Base-by-base conservation (phyloP, 163 green algal genomes). In the Dunaliella salina region DNA sequence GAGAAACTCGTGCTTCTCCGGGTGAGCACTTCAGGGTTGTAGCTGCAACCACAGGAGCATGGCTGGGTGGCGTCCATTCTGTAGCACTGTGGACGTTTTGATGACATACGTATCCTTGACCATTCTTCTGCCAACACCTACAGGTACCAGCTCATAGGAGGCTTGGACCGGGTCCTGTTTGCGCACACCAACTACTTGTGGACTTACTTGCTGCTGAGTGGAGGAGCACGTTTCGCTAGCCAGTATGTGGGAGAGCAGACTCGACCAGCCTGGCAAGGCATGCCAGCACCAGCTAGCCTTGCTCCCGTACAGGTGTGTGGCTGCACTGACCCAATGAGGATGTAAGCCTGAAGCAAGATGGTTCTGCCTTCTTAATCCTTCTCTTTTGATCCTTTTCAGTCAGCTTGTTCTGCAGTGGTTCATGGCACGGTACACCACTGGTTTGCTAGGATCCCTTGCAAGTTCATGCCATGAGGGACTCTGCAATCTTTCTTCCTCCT, bases 161-260 rank as follows among this genome's bases (percentile, higher is more conserved):
- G 96, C 57, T 90, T 98, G 33, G 96, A 99, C 90, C 91, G 94
- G 69, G 96, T 94, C 89, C 87, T 98, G 67, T 97, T 97, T 85
- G 93, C 93, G 50, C 94, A 95, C 88, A 91, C 86, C 86, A 95
- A 92, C 85, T 93, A 88, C 88, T 46, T 94, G 83, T 94, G 89
- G 91, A 93, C 88, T 0, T 95, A 95, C 87, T 33, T 94, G 85
- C 88, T 87, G 13, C 45, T 88, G 13, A 90, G 83, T 5, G 86
- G 83, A 30, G 35, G 89, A 0, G 87, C 89, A 11, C 89, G 92
- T 13, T 45, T 89, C 0, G 82, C 80, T 25, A 86, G 84, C 79
- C 84, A 89, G 32, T 40, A 75, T 12, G 79, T 93, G 12, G 91
- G 91, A 57, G 91, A 95, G 87, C 81, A 85, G 79, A 90, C 88